Evolutionary conservation across 371 early-diverging fungal species (phyloP).

Genomic region (Mortierella sp.): DNA sequence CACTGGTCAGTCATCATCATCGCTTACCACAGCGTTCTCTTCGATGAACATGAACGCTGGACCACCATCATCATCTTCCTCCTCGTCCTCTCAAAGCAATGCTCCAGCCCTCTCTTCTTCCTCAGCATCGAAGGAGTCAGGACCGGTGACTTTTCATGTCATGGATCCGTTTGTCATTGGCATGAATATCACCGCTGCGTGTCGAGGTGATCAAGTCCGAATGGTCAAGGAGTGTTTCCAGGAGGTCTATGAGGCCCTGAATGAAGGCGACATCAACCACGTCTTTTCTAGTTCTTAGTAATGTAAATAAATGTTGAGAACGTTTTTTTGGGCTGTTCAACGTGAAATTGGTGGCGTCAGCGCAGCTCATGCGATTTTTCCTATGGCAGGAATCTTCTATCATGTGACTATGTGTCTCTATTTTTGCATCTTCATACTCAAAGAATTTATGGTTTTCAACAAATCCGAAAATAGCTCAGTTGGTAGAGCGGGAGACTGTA

Average conservation of each 20-base stretch:
- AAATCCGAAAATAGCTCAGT: conserved; percentile 14
- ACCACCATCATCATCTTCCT: neutral
- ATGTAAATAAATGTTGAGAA: neutral
- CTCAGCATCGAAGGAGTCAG: neutral
- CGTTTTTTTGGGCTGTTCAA: too few relatives aligned
- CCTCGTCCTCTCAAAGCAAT: neutral
- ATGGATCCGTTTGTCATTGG: conserved; percentile 46
- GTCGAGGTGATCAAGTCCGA: conserved; percentile 27
- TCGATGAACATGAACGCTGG: neutral
- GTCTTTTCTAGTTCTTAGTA: conserved; percentile 18
- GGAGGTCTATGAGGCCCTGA: conserved; percentile 46
- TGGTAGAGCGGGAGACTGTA: conserved; percentile 15
- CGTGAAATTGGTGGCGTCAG: neutral
- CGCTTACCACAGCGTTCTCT: neutral
- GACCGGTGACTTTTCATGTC: conserved; percentile 21
- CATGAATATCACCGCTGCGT: conserved; percentile 21
- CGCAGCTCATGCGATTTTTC: neutral
- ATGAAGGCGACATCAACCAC: conserved; percentile 45
- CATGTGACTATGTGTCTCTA: neutral
- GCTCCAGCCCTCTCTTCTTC: neutral
- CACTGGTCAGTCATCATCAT: neutral
- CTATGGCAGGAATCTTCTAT: neutral
- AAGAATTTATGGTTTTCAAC: neutral
- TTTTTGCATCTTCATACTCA: neutral
- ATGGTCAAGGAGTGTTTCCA: conserved; percentile 43